Percentiles rank a stretch among this genome's conserved stretches.
These are phyloP conservation scores for Apiotrichum mycotoxinovorans DNA, from an alignment of 1,284 basidiomycete species.

Conservation along the genomic window DNA sequence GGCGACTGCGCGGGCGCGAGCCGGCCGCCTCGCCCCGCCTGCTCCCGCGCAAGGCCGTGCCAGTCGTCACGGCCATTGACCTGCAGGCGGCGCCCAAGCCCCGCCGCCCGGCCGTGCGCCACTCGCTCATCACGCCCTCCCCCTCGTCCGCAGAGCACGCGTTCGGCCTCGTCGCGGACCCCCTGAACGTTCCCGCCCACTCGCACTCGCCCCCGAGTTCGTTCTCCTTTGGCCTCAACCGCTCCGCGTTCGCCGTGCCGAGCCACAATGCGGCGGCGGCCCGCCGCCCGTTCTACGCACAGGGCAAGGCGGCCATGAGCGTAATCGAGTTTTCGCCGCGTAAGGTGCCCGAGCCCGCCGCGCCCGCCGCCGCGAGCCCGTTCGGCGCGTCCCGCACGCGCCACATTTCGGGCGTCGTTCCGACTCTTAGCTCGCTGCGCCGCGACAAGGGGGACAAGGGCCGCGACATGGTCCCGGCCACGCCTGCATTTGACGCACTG, in stretches of 20 bases:
- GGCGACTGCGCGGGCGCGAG: conserved; percentile 14
- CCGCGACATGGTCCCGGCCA: not conserved
- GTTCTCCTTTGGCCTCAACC: not conserved
- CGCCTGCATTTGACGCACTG: not conserved
- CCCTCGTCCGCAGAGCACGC: not conserved
- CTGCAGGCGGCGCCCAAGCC: conserved; percentile 1
- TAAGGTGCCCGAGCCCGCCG: not conserved
- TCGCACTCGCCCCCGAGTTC: too few relatives aligned
- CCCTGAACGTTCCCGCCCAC: not conserved
- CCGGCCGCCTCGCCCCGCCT: conserved; percentile 12
- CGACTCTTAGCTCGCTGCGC: not conserved
- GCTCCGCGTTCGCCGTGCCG: not conserved
- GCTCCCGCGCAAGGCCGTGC: conserved; percentile 33
- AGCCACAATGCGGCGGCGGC: not conserved
- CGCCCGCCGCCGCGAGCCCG: conserved; percentile 1
- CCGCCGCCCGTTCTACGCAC: conserved; percentile 22
- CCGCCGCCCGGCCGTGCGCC: conserved; percentile 10
- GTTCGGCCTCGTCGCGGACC: not conserved
- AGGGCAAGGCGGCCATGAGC: conserved; percentile 23
- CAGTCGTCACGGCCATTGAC: conserved; percentile 19
- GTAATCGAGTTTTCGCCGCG: conserved; percentile 23
- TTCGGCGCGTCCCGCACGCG: not conserved
- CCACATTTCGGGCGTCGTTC: not conserved
- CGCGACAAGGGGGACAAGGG: not conserved
- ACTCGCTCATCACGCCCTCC: conserved; percentile 5